phyloP scores from a whole-genome alignment of 768 basidiomycete species.

The Rhizopogon roseolus region DNA sequence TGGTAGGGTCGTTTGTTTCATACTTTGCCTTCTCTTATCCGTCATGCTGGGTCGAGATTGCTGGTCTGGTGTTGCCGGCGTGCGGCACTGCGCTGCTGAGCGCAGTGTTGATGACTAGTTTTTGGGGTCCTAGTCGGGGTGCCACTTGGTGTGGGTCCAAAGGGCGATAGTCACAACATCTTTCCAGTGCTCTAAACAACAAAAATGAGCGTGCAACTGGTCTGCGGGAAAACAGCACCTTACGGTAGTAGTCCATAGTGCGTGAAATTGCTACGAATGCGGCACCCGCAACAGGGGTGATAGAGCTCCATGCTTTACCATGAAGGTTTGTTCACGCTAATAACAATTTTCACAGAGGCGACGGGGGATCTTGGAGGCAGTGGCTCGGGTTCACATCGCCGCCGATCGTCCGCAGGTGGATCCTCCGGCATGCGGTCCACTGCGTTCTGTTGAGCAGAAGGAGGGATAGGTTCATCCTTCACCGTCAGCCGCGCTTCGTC shows the following conservation, averaged over 20 bases:
- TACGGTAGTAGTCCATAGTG: slow-evolving; percentile 92
- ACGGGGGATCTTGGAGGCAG: not conserved
- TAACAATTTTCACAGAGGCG: not conserved
- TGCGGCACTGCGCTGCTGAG: no score
- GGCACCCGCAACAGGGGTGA: slow-evolving; percentile 73
- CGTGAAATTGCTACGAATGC: slow-evolving; percentile 72
- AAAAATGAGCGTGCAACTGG: not conserved
- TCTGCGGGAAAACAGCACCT: slow-evolving; percentile 11
- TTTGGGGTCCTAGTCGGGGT: no score
- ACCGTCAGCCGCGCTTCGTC: slow-evolving; percentile 1
- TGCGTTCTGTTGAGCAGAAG: not conserved
- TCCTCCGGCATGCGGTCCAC: not conserved
- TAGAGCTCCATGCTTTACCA: slow-evolving; percentile 84
- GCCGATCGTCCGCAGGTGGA: not conserved
- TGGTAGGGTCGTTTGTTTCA: no score
- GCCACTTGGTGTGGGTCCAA: no score
- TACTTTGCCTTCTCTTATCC: no score
- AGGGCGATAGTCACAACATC: no score
- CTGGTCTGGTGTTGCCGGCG: no score
- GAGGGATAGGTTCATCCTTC: not conserved
- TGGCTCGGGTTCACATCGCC: not conserved
- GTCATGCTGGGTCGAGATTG: no score
- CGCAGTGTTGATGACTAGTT: no score
- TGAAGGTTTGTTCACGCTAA: not conserved
- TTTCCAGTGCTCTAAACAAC: slow-evolving; percentile 78